Evolutionary conservation across 2,329 filamentous ascomycete species (phyloP), one percentile per base, ranked within the genome.

Genomic region (Ambrosiella cleistominuta): DNA sequence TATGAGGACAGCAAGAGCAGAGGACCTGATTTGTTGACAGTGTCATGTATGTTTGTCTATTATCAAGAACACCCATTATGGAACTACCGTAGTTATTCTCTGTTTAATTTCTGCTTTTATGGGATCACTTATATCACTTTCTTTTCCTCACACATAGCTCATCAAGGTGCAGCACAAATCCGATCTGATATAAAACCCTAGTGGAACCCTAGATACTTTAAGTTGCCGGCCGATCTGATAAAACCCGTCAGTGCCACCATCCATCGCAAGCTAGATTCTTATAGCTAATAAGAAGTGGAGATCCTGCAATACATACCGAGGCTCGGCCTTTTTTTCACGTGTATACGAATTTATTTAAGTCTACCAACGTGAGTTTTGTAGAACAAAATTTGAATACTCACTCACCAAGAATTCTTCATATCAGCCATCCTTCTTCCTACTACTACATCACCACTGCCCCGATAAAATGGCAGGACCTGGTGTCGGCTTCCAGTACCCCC

Each of bases 401-500:
- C 27, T 27, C 27, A 27, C 27, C 27, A 27, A 27, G 27, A 27
- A 27, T 27, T 27, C 44, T 47, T 47, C n/a, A 47, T 17, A 17
- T 17, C 5, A 27, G 4, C 7, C n/a, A 13, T 51, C 13, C 27
- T 51, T 51, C 27, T 35, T 51, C 6, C 19, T 11, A 51, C 19
- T 35, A 35, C 19, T 1, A 11, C 19, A 27, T 9, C 15, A 27
- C 17, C 5, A 11, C 8, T 35, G 17, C 19, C 45, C 3, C 45
- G 12, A 42, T 38, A 61, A 55, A 56, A 62, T 62, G 60, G 70
- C 73, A 65, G 72, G 71, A 54, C 77, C 76, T 60, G 80, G 80
- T 64, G 79, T 75, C 67, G 88, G 88, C 66, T 89, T 90, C 71
- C 80, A 93, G 70, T 95, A 86, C 69, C 87, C 88, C 60, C 70